Evolutionary conservation across 768 basidiomycete genomes (phyloP).

Genomic region (Sarcodon sp.): DNA sequence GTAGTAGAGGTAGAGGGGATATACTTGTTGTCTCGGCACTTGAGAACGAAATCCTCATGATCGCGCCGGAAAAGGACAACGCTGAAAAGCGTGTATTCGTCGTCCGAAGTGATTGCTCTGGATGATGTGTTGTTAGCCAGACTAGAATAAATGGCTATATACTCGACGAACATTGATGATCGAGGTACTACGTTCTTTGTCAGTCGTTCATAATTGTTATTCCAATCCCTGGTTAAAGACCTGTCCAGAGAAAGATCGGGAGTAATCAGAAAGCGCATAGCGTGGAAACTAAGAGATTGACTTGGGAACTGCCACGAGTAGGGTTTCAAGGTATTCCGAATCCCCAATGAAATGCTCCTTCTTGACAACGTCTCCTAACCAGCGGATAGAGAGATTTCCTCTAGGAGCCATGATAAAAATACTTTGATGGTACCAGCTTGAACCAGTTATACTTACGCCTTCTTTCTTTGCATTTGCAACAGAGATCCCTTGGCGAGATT

Average conservation of each 20-base stretch:
- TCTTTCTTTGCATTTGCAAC: constrained; percentile 88
- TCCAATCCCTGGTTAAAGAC: constrained; percentile 80
- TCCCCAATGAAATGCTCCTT: constrained; percentile 74
- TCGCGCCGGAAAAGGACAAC: constrained; percentile 86
- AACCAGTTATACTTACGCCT: constrained; percentile 41
- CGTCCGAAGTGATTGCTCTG: constrained; percentile 72
- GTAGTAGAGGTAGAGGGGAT: constrained; percentile 8
- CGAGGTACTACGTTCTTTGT: constrained; percentile 88
- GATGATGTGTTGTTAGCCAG: constrained; percentile 3
- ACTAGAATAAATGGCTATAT: neutral
- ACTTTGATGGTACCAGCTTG: neutral
- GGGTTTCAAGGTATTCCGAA: constrained; percentile 89
- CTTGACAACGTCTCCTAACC: constrained; percentile 74
- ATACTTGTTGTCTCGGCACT: constrained; percentile 91
- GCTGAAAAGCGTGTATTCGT: constrained; percentile 76
- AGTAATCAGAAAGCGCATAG: constrained; percentile 12
- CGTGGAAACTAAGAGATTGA: constrained; percentile 22
- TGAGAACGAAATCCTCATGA: constrained; percentile 87
- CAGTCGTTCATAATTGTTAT: constrained; percentile 76
- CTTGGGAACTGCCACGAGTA: constrained; percentile 92
- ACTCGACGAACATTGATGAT: constrained; percentile 57
- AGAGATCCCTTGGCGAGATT: constrained; percentile 90
- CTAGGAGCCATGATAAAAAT: constrained; percentile 23
- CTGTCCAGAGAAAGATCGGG: constrained; percentile 22
- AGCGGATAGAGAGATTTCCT: constrained; percentile 89